Evolutionary conservation across 2,329 filamentous ascomycete genomes (phyloP).

Genomic region (Colletotrichum falcatum): DNA sequence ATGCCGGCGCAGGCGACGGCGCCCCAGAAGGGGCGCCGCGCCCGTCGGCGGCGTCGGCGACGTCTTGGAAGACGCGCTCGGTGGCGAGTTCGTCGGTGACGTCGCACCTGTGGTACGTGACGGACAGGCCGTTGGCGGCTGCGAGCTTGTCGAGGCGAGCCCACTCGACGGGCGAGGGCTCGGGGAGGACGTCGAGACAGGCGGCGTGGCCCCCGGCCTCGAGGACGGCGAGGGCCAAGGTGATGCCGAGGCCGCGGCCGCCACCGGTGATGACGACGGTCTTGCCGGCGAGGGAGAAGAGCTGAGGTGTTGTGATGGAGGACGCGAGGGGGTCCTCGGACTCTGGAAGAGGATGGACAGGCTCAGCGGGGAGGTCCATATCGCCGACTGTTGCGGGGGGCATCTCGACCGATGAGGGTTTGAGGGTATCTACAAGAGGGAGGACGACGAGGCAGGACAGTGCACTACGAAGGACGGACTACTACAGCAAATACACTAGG

Average conservation of each 20-base stretch:
- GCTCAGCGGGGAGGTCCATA: conserved; percentile 46
- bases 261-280: conserved; percentile 64
- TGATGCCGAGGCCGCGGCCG: conserved; percentile 63
- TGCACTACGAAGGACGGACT: conserved; percentile 1
- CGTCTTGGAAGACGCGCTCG: conserved; percentile 50
- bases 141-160: conserved; percentile 55
- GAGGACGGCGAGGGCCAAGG: conserved; percentile 60
- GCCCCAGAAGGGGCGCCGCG: conserved; percentile 51
- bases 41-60: conserved; percentile 51
- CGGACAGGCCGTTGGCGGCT: conserved; percentile 48
- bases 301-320: conserved; percentile 45
- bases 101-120: conserved; percentile 59
- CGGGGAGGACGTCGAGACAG: conserved; percentile 59
- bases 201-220: conserved; percentile 63
- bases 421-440: conserved; percentile 15
- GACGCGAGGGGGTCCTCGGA: conserved; percentile 49
- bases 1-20: conserved; percentile 62
- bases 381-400: conserved; percentile 47
- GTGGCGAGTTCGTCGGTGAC: conserved; percentile 59
- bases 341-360: conserved; percentile 45
- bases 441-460: neutral
- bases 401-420: conserved; percentile 4
- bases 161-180: conserved; percentile 55
- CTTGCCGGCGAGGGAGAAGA: conserved; percentile 59
- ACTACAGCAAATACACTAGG: neutral